Base-by-base conservation (phyloP, 345 rosid genomes). In the Cardiospermum halicacabum region DNA sequence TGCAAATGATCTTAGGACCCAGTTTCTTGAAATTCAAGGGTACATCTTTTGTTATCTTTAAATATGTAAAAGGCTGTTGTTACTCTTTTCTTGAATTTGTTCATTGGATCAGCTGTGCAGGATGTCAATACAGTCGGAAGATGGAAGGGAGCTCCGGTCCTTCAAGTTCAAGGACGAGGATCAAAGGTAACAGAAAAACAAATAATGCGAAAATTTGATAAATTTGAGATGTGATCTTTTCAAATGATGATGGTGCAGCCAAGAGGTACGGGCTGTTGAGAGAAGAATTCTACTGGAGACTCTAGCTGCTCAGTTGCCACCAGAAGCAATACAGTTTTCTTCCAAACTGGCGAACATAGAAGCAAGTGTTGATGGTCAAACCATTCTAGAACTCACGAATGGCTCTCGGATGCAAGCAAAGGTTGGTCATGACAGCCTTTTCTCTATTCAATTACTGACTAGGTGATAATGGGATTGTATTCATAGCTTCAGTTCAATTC, bases 251-350 rank as follows among this genome's bases (percentile, higher is more conserved):
- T 69, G 13, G 3, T 42, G 32, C 79, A 90, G 98, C 79, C 97
- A 93, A 77, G 98, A 90, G 83, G 98, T 90, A 58, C 84, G 98
- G 1, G 97, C 96, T 0, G 90, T 93, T 42, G 98, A 93, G 74
- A 82, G 98, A 66, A 80, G 86, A 74, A 82, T 83, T 55, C 96
- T 90, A 27, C 67, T 93, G 77, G 90, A 86, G 73, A 84, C 96
- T 39, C 88, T 93, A 27, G 94, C 92, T 28, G 68, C 57, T 67
- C 82, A 80, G 72, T 75, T 93, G 36, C 98, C 97, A 65, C 70
- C 89, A 11, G 77, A 77, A 24, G 72, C 92, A 4, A 60, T 89
- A 58, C 82, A 67, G 8, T 90, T 88, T 71, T 93, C 94, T 30
- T 93, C 94, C 7, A 80, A 79, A 77, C 74, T 89, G 6, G 73